These are phyloP conservation scores for Colletotrichum nymphaeae DNA, from an alignment of 2,329 filamentous ascomycete genomes.

Conservation along the genomic window DNA sequence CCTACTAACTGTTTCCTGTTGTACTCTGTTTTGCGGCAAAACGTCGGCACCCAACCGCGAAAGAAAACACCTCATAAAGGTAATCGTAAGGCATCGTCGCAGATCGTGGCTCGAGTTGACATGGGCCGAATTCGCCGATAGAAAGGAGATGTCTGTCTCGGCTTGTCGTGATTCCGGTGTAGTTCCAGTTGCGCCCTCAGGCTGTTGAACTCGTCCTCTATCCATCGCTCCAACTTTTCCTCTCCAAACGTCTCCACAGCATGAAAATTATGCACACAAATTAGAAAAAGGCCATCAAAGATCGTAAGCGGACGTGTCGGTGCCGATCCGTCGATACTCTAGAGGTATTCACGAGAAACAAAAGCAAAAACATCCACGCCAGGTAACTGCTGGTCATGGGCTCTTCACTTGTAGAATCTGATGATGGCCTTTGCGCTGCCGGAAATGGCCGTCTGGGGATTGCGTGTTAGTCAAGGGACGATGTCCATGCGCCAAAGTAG, in stretches of 20 bases:
- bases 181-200: constrained; percentile 26
- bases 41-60: constrained; percentile 11
- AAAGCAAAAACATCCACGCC: constrained; percentile 34
- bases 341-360: constrained; percentile 39
- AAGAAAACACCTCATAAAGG: constrained; percentile 21
- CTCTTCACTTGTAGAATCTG: constrained; percentile 52
- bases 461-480: not conserved
- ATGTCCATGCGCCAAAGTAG: not conserved
- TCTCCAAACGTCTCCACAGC: constrained; percentile 31
- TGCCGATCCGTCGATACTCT: constrained; percentile 31
- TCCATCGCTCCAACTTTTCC: constrained; percentile 32
- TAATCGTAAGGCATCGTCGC: constrained; percentile 28
- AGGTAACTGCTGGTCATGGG: constrained; percentile 37
- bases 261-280: constrained; percentile 35
- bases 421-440: constrained; percentile 55
- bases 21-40: constrained; percentile 11
- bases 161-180: constrained; percentile 6
- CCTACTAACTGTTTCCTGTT: not conserved
- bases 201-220: constrained; percentile 19
- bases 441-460: constrained; percentile 54
- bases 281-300: constrained; percentile 32
- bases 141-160: constrained; percentile 26
- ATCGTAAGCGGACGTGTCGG: constrained; percentile 34
- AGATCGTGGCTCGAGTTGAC: constrained; percentile 17
- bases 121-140: constrained; percentile 13